A percentile compares a stretch with the other conserved stretches of the same genome.
phyloP scores from a whole-genome alignment of 192 early-diverging fungal genomes.

The Backusella tuberculispora region DNA sequence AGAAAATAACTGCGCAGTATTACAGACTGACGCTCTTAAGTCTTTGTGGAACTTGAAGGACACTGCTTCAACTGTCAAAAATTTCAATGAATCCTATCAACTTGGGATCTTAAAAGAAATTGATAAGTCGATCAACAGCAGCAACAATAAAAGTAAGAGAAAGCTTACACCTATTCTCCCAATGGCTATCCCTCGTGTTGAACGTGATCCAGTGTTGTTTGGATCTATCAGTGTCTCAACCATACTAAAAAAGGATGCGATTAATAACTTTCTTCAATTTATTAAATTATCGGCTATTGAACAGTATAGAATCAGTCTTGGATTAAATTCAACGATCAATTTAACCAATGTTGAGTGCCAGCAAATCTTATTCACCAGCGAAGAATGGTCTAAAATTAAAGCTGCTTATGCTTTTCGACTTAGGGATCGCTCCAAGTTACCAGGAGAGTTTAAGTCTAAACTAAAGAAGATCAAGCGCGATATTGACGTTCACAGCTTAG shows the following conservation, averaged over 20 bases:
- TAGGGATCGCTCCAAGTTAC: too few species aligned
- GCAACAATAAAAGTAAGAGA: neutral
- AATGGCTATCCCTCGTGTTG: neutral
- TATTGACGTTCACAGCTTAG: neutral
- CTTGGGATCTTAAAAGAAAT: neutral
- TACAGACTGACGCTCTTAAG: too few species aligned
- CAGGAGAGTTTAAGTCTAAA: too few species aligned
- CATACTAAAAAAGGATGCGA: neutral
- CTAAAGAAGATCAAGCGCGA: neutral
- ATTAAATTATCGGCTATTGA: neutral
- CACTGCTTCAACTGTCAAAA: neutral
- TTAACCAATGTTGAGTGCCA: too few species aligned
- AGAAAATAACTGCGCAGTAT: too few species aligned
- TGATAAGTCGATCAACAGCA: neutral
- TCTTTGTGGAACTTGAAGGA: neutral
- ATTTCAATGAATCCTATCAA: neutral
- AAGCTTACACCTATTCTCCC: neutral
- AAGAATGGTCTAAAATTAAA: too few species aligned
- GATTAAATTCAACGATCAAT: too few species aligned
- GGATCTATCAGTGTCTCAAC: neutral
- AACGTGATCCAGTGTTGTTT: neutral
- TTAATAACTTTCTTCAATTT: neutral
- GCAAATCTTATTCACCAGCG: too few species aligned
- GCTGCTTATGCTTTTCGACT: too few species aligned
- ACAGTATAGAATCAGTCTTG: neutral